Conservation (phyloP, 768 basidiomycete species). For the Suillus tomentosus region DNA sequence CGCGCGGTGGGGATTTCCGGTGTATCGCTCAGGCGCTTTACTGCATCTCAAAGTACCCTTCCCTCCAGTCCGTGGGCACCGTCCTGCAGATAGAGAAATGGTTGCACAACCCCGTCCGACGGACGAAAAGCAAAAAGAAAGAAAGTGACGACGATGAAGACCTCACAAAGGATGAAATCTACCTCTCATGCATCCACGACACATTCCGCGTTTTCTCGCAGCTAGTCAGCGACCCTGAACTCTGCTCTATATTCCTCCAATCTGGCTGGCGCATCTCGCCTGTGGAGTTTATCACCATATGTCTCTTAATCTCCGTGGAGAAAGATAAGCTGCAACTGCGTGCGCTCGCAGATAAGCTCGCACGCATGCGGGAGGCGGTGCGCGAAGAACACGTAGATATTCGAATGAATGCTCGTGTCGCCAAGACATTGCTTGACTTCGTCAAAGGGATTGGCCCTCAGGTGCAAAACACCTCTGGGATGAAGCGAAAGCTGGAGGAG, state of each 20-base stretch:
- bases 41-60: slow-evolving; percentile 47
- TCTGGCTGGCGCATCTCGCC: slow-evolving; percentile 58
- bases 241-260: slow-evolving; percentile 41
- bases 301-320: slow-evolving; percentile 53
- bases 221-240: slow-evolving; percentile 42
- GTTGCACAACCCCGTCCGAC: slow-evolving; percentile 37
- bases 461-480: neutral
- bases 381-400: slow-evolving; percentile 61
- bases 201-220: slow-evolving; percentile 50
- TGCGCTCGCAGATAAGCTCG: slow-evolving; percentile 48
- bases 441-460: slow-evolving; percentile 36
- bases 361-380: slow-evolving; percentile 56
- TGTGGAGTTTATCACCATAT: slow-evolving; percentile 64
- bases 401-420: slow-evolving; percentile 60
- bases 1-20: slow-evolving; percentile 58
- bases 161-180: slow-evolving; percentile 34
- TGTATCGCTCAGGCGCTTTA: slow-evolving; percentile 57
- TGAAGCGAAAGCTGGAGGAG: slow-evolving; percentile 31
- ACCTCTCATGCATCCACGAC: slow-evolving; percentile 37
- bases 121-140: slow-evolving; percentile 26
- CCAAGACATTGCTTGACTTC: slow-evolving; percentile 56
- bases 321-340: slow-evolving; percentile 40
- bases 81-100: slow-evolving; percentile 51
- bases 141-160: slow-evolving; percentile 18
- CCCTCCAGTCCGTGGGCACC: slow-evolving; percentile 30